Percentiles rank a stretch among this genome's conserved stretches.
These are phyloP conservation scores for Helianthus tuberosus DNA, from an alignment of 129 eudicot species.

Conservation along the genomic window DNA sequence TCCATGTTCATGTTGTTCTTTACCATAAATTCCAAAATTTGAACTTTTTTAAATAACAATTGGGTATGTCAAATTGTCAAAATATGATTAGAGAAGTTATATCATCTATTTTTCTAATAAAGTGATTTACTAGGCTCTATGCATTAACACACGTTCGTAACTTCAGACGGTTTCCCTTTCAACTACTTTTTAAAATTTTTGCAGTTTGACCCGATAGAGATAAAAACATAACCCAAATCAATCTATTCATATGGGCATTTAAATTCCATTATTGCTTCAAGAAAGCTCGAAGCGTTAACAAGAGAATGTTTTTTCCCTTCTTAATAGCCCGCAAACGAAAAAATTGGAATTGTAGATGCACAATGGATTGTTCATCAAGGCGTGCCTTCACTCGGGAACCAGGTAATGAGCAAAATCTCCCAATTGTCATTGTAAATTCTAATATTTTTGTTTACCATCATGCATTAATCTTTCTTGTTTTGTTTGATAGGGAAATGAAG, in stretches of 20 bases:
- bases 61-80: neutral
- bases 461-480: slow-evolving; percentile 12
- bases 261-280: neutral
- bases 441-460: neutral
- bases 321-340: slow-evolving; percentile 80
- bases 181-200: slow-evolving; percentile 4
- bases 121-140: neutral
- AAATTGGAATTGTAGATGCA: slow-evolving; percentile 94
- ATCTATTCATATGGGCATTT: neutral
- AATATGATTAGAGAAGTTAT: neutral
- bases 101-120: neutral
- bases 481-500: slow-evolving; percentile 46
- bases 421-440: slow-evolving; percentile 1
- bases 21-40: neutral
- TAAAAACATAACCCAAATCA: neutral
- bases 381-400: slow-evolving; percentile 83
- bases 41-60: neutral
- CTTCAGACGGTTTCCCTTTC: neutral
- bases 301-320: slow-evolving; percentile 8
- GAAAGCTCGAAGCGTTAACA: slow-evolving; percentile 11
- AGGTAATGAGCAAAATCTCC: slow-evolving; percentile 49
- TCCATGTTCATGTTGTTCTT: neutral
- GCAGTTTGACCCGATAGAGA: neutral
- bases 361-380: slow-evolving; percentile 92
- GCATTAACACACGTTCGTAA: neutral